phyloP scores from a whole-genome alignment of 495 filamentous ascomycete species.

The Amorphotheca resinae region DNA sequence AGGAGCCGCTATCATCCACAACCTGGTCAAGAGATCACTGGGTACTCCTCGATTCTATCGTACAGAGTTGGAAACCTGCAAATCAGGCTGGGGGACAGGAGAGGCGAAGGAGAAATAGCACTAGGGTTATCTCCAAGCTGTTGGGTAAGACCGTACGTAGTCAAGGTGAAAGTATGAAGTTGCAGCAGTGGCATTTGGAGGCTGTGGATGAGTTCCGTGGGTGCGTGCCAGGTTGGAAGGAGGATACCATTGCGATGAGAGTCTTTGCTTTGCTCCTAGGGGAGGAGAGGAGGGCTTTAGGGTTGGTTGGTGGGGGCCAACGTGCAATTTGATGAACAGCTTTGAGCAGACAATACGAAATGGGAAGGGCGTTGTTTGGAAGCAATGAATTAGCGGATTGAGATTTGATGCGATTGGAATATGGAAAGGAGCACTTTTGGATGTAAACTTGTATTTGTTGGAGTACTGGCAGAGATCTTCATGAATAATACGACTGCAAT shows the following conservation, averaged over 20 bases:
- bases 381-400: no score
- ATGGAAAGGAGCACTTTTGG: no score
- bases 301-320: conserved; percentile 10
- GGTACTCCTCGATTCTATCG: conserved; percentile 14
- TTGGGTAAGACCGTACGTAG: conserved; percentile 13
- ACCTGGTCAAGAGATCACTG: conserved; percentile 21
- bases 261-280: conserved; percentile 37
- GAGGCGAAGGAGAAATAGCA: conserved; percentile 12
- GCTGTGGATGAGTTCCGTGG: conserved; percentile 30
- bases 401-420: no score
- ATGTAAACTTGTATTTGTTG: no score
- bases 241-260: conserved; percentile 30
- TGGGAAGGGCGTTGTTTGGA: background rate
- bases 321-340: background rate
- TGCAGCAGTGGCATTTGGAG: conserved; percentile 41
- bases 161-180: conserved; percentile 18
- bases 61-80: conserved; percentile 14
- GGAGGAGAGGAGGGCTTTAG: conserved; percentile 24
- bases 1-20: conserved; percentile 13
- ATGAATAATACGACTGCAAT: no score
- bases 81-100: conserved; percentile 1
- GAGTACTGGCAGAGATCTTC: no score
- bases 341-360: background rate
- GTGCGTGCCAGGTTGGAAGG: conserved; percentile 34
- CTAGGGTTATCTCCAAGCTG: conserved; percentile 17